Evolutionary conservation across 1,284 basidiomycete species (phyloP), one percentile per base, ranked within the genome.

Genomic region (Leccinum angustisporum): DNA sequence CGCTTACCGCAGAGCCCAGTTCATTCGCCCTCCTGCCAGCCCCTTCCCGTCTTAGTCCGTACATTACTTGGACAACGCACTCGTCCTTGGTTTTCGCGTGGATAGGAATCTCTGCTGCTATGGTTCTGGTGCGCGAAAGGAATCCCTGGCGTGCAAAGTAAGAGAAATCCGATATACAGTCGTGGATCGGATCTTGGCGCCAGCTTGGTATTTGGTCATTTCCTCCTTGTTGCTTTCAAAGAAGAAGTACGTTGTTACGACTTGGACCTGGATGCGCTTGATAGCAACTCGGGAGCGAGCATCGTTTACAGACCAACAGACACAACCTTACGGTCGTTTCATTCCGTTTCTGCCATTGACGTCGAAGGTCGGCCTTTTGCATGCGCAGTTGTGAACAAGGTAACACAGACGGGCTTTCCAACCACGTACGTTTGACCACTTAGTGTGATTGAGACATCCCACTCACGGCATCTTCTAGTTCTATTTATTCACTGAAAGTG

Each of bases 241-340:
- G 54, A 66, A 5, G 60, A 68, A 57, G 56, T 71, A 10, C 66
- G 61, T 8, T 68, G 65, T 9, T 69, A 69, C 51, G 69, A 70
- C 54, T 40, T 68, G 54, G 59, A 38, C 43, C 36, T 66, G 43
- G 63, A 67, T 16, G 30, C n/a, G 1, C 54, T 54, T 6, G 64
- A 68, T 30, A 64, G 61, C 54, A 61, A 60, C 46, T 62, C 62
- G 25, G 58, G 51, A 13, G 57, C 67, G 11, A 61, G 53, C 30
- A 52, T 65, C 33, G n/a, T 68, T 51, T 57, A 70, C 54, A 60
- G 60, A 54, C 30, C 57, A 16, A 56, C 57, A 7, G 6, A 33
- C 8, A 50, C 65, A 8, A 31, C 31, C 3, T 30, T 68, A 14
- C 51, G 1, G 21, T 67, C 67, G 5, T 66, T 64, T 38, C 30